These are phyloP conservation scores for Saccharomycopsis crataegensis DNA, from an alignment of 1,139 yeast species.

Conservation along the genomic window DNA sequence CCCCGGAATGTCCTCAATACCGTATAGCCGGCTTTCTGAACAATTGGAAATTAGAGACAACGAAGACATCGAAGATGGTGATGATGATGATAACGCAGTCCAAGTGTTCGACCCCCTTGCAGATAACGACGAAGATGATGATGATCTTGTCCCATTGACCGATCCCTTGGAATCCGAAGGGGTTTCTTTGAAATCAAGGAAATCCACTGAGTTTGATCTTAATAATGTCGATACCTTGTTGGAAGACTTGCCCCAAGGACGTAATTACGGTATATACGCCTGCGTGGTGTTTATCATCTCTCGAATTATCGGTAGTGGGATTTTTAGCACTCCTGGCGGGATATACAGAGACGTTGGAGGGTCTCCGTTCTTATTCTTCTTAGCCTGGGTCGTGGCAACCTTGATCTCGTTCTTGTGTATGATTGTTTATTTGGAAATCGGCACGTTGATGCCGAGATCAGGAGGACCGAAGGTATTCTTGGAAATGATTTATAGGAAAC, in stretches of 20 bases:
- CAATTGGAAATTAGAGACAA: too few relatives aligned
- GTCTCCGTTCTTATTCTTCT: slow-evolving; percentile 49
- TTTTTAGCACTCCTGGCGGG: slow-evolving; percentile 63
- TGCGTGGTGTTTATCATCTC: slow-evolving; percentile 58
- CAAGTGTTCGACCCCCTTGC: neutral
- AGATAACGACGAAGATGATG: slow-evolving; percentile 1
- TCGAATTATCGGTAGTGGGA: slow-evolving; percentile 71
- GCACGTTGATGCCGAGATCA: slow-evolving; percentile 61
- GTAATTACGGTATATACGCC: slow-evolving; percentile 64
- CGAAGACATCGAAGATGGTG: too few relatives aligned
- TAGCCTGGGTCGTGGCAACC: slow-evolving; percentile 58
- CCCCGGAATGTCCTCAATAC: too few relatives aligned
- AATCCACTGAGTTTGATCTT: slow-evolving; percentile 12
- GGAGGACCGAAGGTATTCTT: slow-evolving; percentile 71
- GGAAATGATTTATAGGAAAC: slow-evolving; percentile 56
- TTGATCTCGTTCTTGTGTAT: slow-evolving; percentile 58
- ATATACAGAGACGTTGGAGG: slow-evolving; percentile 64
- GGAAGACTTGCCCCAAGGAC: slow-evolving; percentile 63
- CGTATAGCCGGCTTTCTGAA: too few relatives aligned
- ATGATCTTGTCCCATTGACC: slow-evolving; percentile 1
- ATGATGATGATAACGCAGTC: too few relatives aligned
- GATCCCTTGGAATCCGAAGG: slow-evolving; percentile 16
- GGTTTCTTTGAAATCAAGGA: slow-evolving; percentile 2
- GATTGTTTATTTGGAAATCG: slow-evolving; percentile 58
- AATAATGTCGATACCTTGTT: slow-evolving; percentile 9